These are phyloP conservation scores for Hypsizygus marmoreus DNA, from an alignment of 768 basidiomycete genomes.

Conservation along the genomic window DNA sequence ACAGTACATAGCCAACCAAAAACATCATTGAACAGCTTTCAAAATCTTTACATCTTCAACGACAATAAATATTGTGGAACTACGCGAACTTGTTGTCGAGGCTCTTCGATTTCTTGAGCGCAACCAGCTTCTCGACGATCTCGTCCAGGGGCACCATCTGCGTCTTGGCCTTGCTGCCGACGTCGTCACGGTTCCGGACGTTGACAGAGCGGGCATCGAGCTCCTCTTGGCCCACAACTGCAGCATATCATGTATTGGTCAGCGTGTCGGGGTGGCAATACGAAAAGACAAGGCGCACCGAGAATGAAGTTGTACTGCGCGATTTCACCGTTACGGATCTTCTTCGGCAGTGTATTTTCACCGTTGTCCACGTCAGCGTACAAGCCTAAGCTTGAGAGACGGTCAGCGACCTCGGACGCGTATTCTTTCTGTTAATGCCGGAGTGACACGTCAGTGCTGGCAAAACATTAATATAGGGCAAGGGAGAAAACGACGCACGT, in stretches of 20 bases:
- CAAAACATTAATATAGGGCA: background rate
- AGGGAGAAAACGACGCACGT: conserved; percentile 53
- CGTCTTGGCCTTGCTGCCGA: conserved; percentile 79
- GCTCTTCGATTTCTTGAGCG: conserved; percentile 59
- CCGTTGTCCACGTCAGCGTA: conserved; percentile 93
- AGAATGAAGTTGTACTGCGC: conserved; percentile 98
- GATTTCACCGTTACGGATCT: conserved; percentile 95
- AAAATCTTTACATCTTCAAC: background rate
- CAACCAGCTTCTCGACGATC: conserved; percentile 66
- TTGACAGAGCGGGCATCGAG: conserved; percentile 86
- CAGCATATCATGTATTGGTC: conserved; percentile 4
- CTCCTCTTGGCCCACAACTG: conserved; percentile 96
- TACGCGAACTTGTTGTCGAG: conserved; percentile 45
- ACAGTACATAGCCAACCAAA: background rate
- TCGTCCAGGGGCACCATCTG: conserved; percentile 76
- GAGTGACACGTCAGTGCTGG: too few species aligned
- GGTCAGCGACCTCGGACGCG: conserved; percentile 76
- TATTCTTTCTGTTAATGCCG: conserved; percentile 73
- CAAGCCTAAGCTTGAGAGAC: conserved; percentile 67
- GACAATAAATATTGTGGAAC: conserved; percentile 2
- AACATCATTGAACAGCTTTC: background rate
- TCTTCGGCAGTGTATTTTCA: conserved; percentile 92
- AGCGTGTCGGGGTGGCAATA: conserved; percentile 6
- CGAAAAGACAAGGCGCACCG: conserved; percentile 52
- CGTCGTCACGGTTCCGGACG: conserved; percentile 93